Conservation (phyloP, 306 rosid genomes). For the Alnus rubra region DNA sequence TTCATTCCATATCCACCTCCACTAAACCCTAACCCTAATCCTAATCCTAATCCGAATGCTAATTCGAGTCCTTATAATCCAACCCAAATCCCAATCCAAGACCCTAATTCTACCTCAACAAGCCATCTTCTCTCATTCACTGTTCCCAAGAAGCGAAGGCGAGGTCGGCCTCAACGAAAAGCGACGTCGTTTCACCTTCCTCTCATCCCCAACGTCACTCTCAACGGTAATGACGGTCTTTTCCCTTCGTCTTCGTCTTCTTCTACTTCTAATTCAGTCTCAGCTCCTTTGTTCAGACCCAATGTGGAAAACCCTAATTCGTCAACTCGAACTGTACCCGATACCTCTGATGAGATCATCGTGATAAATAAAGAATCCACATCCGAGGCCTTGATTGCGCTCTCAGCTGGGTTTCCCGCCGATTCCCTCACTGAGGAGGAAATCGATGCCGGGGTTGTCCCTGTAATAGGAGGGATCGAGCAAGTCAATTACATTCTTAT, state of each 20-base stretch:
- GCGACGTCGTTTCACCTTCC: slow-evolving; percentile 60
- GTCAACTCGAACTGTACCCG: slow-evolving; percentile 20
- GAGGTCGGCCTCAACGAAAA: slow-evolving; percentile 79
- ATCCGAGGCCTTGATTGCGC: slow-evolving; percentile 79
- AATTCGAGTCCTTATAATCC: slow-evolving; percentile 26
- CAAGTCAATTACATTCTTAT: slow-evolving; percentile 93
- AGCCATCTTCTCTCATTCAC: slow-evolving; percentile 57
- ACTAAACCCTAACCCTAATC: slow-evolving; percentile 33
- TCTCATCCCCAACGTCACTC: slow-evolving; percentile 29
- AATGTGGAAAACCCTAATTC: slow-evolving; percentile 35
- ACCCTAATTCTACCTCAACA: slow-evolving; percentile 33
- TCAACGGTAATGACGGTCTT: slow-evolving; percentile 36
- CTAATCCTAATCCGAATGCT: slow-evolving; percentile 43
- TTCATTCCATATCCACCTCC: slow-evolving; percentile 39
- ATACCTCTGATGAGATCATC: slow-evolving; percentile 77
- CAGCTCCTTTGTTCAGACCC: slow-evolving; percentile 33
- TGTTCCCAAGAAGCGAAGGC: slow-evolving; percentile 82
- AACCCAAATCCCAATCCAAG: slow-evolving; percentile 20
- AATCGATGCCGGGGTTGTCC: slow-evolving; percentile 72
- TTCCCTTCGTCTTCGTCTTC: slow-evolving; percentile 25
- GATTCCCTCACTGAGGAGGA: slow-evolving; percentile 92
- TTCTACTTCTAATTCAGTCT: slow-evolving; percentile 33
- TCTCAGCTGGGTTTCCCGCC: slow-evolving; percentile 81
- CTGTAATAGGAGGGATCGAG: slow-evolving; percentile 79
- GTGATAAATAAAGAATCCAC: slow-evolving; percentile 86